phyloP scores from a whole-genome alignment of 78 protist species.

The Dictyostelium purpureum region DNA sequence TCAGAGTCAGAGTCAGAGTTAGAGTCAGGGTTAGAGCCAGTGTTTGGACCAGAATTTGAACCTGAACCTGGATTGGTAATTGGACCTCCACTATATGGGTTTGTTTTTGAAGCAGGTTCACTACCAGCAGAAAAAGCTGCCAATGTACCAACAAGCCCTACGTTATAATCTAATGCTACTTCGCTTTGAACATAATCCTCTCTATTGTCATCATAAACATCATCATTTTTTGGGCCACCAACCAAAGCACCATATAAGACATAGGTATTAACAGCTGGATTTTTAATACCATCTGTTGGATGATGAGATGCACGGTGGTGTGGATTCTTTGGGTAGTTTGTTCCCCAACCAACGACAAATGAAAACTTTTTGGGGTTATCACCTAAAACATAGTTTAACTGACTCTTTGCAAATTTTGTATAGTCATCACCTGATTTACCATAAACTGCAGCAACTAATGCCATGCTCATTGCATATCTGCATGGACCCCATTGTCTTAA shows the following conservation, averaged over 20 bases:
- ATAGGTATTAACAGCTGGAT: conserved; percentile 1
- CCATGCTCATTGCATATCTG: conserved; percentile 21
- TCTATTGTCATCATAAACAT: background rate
- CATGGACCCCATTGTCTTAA: conserved; percentile 37
- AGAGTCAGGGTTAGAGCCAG: too few relatives aligned
- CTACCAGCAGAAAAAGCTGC: background rate
- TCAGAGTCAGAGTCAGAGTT: too few relatives aligned
- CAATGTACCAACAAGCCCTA: conserved; percentile 12
- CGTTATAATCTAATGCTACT: conserved; percentile 40
- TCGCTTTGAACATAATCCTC: background rate
- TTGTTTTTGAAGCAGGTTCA: background rate
- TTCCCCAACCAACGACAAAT: conserved; percentile 28
- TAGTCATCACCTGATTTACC: too few relatives aligned
- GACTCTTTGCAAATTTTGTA: background rate
- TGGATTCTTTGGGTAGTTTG: conserved; percentile 28
- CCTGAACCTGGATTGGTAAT: too few relatives aligned
- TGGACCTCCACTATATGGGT: too few relatives aligned
- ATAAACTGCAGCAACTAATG: background rate
- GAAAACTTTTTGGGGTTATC: background rate
- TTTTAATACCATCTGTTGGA: conserved; percentile 5
- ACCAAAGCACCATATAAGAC: conserved; percentile 5
- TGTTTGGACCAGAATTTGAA: too few relatives aligned
- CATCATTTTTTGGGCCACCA: conserved; percentile 15
- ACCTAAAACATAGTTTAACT: conserved; percentile 23
- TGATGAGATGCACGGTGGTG: conserved; percentile 67